phyloP scores from a whole-genome alignment of 805 yeast species.

The Yamadazyma scolyti region DNA sequence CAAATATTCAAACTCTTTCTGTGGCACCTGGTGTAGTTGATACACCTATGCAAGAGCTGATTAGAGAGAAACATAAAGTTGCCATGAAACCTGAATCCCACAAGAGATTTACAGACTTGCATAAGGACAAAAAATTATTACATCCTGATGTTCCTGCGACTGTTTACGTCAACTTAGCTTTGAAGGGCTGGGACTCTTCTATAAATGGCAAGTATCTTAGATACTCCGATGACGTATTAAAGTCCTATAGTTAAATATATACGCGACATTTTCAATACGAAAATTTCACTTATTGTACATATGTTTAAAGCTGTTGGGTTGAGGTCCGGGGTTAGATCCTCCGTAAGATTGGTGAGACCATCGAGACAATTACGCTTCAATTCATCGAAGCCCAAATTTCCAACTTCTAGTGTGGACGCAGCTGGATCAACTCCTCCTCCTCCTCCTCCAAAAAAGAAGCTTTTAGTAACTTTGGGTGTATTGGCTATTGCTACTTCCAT shows the following conservation, averaged over 20 bases:
- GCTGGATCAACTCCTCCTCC: conserved; percentile 5
- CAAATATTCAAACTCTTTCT: conserved; percentile 53
- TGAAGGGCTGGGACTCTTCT: conserved; percentile 51
- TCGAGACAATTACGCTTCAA: too few relatives aligned
- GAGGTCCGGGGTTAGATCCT: too few relatives aligned
- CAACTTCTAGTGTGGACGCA: background rate
- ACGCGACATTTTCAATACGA: background rate
- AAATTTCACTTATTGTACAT: too few relatives aligned
- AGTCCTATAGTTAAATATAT: conserved; percentile 1
- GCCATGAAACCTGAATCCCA: conserved; percentile 61
- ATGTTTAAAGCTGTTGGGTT: too few relatives aligned
- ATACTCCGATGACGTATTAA: conserved; percentile 43
- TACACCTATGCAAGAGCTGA: conserved; percentile 81
- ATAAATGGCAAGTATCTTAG: conserved; percentile 70
- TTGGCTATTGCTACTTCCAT: conserved; percentile 52
- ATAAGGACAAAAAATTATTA: conserved; percentile 53
- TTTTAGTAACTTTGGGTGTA: conserved; percentile 31
- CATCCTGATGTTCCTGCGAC: conserved; percentile 71
- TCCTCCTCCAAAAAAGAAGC: conserved; percentile 17
- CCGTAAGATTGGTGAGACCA: too few relatives aligned
- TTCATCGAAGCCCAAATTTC: conserved; percentile 4
- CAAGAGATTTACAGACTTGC: conserved; percentile 61
- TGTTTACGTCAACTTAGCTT: conserved; percentile 63
- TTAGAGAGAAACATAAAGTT: conserved; percentile 59
- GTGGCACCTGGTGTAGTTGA: conserved; percentile 96